phyloP scores from a whole-genome alignment of 805 yeast species.

The Metschnikowia arizonensis region DNA sequence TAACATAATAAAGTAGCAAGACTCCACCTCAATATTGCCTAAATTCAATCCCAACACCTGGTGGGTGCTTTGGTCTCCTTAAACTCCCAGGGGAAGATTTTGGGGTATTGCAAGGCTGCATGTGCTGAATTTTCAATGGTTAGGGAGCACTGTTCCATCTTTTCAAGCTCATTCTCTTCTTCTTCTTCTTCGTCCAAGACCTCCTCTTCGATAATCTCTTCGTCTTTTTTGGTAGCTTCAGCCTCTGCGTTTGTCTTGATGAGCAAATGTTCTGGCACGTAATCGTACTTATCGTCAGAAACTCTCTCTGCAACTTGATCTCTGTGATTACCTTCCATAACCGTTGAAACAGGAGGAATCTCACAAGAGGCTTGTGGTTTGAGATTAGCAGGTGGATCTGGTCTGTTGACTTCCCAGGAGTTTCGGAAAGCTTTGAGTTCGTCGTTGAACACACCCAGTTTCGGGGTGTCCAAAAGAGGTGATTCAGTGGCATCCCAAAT shows the following conservation, averaged over 20 bases:
- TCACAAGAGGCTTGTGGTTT: not conserved
- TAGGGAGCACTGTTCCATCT: not conserved
- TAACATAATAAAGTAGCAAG: too few species aligned
- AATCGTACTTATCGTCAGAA: constrained; percentile 27
- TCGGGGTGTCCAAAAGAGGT: constrained; percentile 32
- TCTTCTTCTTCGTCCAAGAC: constrained; percentile 9
- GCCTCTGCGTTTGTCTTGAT: constrained; percentile 5
- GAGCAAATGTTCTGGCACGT: constrained; percentile 26
- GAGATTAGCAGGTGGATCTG: not conserved
- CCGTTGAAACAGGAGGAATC: not conserved
- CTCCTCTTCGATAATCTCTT: constrained; percentile 8
- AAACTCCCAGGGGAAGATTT: constrained; percentile 39
- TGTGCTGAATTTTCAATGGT: not conserved
- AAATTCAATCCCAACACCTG: constrained; percentile 23
- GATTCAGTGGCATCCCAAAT: constrained; percentile 45
- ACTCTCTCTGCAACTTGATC: constrained; percentile 28
- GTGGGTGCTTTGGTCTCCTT: constrained; percentile 20
- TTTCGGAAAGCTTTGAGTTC: constrained; percentile 20
- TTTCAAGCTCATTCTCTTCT: not conserved
- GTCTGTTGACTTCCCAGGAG: constrained; percentile 25
- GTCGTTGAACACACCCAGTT: constrained; percentile 10
- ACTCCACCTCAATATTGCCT: not conserved
- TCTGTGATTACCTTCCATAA: constrained; percentile 12
- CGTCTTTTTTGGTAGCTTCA: constrained; percentile 1
- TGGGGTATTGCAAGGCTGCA: constrained; percentile 10